phyloP scores from a whole-genome alignment of 202 grass and related monocot genomes.

The Thinopyrum obtusiflorum region DNA sequence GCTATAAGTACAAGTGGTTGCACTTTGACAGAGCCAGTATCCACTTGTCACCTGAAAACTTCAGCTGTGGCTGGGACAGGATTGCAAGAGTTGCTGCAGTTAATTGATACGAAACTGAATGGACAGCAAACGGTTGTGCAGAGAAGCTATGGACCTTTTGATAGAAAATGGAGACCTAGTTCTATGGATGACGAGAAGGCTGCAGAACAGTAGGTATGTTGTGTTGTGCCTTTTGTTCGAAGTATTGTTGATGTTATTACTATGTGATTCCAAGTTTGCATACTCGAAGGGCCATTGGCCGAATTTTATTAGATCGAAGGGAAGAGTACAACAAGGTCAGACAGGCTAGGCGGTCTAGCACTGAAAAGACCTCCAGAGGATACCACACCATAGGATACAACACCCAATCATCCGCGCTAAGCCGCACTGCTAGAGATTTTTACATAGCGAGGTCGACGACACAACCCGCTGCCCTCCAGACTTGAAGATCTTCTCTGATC shows the following conservation, averaged over 20 bases:
- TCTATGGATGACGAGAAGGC: conserved; percentile 53
- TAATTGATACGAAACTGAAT: conserved; percentile 70
- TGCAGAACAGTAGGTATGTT: conserved; percentile 51
- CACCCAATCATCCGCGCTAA: no score
- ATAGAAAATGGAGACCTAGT: conserved; percentile 83
- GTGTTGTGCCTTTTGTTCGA: background rate
- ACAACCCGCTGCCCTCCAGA: no score
- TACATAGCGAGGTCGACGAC: no score
- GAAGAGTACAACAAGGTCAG: no score
- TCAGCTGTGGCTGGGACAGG: conserved; percentile 70
- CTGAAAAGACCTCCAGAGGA: no score
- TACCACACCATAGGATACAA: no score
- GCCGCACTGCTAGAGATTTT: no score
- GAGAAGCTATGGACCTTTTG: conserved; percentile 64
- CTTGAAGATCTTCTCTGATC: no score
- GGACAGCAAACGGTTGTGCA: conserved; percentile 56
- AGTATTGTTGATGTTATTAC: background rate
- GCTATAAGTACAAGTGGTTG: conserved; percentile 3
- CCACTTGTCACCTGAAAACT: conserved; percentile 64
- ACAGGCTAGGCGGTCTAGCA: no score
- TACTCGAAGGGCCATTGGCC: no score
- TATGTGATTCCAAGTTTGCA: conserved; percentile 20
- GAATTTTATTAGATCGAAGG: no score
- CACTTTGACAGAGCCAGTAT: conserved; percentile 38
- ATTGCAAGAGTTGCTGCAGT: conserved; percentile 66